phyloP scores from a whole-genome alignment of 352 stramenopile genomes.

The Phytopythium kandeliae region DNA sequence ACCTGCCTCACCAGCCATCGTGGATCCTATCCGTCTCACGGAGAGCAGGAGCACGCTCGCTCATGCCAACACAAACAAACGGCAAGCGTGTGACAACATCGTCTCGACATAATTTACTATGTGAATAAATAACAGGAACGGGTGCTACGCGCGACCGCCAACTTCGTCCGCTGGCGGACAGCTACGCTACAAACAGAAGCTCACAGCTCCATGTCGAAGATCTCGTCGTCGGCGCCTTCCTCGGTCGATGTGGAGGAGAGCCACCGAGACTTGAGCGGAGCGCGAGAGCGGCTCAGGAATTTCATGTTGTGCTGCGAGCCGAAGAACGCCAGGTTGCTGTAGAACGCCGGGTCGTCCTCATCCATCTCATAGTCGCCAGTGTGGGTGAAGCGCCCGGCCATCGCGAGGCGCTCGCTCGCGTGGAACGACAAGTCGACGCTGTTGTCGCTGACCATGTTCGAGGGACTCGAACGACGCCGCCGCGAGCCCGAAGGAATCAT shows the following conservation, averaged over 20 bases:
- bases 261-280: not conserved
- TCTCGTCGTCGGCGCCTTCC: constrained; percentile 37
- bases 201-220: constrained; percentile 72
- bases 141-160: not conserved
- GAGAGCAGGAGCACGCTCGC: no score
- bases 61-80: no score
- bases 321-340: constrained; percentile 66
- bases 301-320: constrained; percentile 37
- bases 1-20: no score
- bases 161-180: not conserved
- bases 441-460: constrained; percentile 12
- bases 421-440: constrained; percentile 29
- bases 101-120: constrained; percentile 7
- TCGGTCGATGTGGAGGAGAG: constrained; percentile 9
- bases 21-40: no score
- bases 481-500: constrained; percentile 30
- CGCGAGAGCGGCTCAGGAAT: constrained; percentile 1
- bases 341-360: constrained; percentile 58
- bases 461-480: constrained; percentile 10
- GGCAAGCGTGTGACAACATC: no score
- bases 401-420: constrained; percentile 22
- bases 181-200: not conserved
- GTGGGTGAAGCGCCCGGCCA: constrained; percentile 18
- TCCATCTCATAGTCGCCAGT: constrained; percentile 29
- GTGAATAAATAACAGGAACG: no score